Evolutionary conservation across 2,329 filamentous ascomycete species (phyloP).

Genomic region (Ilyonectria sp.): DNA sequence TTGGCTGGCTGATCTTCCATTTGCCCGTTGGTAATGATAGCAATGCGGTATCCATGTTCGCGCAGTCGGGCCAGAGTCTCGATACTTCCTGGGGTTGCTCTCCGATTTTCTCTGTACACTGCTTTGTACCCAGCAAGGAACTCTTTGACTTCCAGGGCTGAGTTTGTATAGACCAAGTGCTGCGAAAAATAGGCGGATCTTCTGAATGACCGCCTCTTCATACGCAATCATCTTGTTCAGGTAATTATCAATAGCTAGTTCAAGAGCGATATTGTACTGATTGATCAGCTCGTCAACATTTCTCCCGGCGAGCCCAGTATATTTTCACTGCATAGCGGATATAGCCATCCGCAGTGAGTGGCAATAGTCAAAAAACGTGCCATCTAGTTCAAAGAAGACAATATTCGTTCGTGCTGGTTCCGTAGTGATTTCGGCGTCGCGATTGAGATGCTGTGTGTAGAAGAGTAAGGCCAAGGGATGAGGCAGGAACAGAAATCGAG

Average conservation of each 20-base stretch:
- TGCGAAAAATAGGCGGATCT: conserved; percentile 7
- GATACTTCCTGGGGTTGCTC: conserved; percentile 7
- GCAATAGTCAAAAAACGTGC: conserved; percentile 28
- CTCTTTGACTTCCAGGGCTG: neutral
- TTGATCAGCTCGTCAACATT: neutral
- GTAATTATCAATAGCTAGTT: conserved; percentile 15
- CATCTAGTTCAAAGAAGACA: conserved; percentile 30
- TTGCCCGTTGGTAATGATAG: conserved; percentile 24
- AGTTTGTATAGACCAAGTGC: neutral
- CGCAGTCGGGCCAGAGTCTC: neutral
- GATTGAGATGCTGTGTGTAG: too few relatives aligned
- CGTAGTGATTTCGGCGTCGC: too few relatives aligned
- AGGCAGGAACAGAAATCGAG: too few relatives aligned
- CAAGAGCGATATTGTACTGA: conserved; percentile 11
- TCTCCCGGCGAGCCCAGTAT: neutral
- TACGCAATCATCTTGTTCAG: neutral
- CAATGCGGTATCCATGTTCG: conserved; percentile 3
- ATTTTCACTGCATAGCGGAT: neutral
- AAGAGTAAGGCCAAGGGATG: too few relatives aligned
- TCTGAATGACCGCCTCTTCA: neutral
- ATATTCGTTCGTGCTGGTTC: too few relatives aligned
- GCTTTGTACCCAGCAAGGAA: conserved; percentile 23
- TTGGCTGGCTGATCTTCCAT: conserved; percentile 16
- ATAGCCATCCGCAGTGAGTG: neutral
- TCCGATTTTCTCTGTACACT: conserved; percentile 20